Evolutionary conservation across 2,329 filamentous ascomycete species (phyloP).

Genomic region (Paraphaeosphaeria minitans): DNA sequence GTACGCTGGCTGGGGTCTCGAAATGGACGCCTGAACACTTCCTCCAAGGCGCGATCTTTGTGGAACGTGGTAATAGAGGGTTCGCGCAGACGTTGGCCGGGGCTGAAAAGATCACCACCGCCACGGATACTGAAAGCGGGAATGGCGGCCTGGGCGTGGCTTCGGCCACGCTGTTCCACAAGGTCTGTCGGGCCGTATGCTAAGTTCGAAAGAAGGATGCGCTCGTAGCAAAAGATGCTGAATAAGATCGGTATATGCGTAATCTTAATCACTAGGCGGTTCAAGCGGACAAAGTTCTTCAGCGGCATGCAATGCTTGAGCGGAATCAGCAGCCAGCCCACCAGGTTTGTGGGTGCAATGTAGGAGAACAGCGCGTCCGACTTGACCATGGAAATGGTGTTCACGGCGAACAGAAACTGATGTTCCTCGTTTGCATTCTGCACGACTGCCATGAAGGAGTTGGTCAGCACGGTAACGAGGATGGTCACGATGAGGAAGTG

Average conservation of each 20-base stretch:
- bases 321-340: conserved; percentile 88
- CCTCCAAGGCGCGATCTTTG: conserved; percentile 87
- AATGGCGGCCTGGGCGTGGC: conserved; percentile 62
- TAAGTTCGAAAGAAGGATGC: conserved; percentile 72
- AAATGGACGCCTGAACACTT: conserved; percentile 79
- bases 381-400: conserved; percentile 97
- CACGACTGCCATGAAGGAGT: conserved; percentile 94
- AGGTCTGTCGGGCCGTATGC: conserved; percentile 85
- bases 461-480: conserved; percentile 91
- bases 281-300: conserved; percentile 79
- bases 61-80: conserved; percentile 87
- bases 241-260: conserved; percentile 90
- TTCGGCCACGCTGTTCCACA: conserved; percentile 71
- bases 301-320: conserved; percentile 81
- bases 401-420: conserved; percentile 90
- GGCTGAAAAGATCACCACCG: conserved; percentile 69
- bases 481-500: conserved; percentile 96
- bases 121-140: conserved; percentile 49
- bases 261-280: conserved; percentile 87
- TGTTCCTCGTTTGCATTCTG: conserved; percentile 94
- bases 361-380: conserved; percentile 97
- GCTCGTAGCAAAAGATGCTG: conserved; percentile 86
- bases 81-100: conserved; percentile 71
- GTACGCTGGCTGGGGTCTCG: conserved; percentile 57
- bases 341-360: conserved; percentile 85